Evolutionary conservation across 805 yeast genomes (phyloP), one percentile per base, ranked within the genome.

Genomic region (Myxozyma nipponensis): DNA sequence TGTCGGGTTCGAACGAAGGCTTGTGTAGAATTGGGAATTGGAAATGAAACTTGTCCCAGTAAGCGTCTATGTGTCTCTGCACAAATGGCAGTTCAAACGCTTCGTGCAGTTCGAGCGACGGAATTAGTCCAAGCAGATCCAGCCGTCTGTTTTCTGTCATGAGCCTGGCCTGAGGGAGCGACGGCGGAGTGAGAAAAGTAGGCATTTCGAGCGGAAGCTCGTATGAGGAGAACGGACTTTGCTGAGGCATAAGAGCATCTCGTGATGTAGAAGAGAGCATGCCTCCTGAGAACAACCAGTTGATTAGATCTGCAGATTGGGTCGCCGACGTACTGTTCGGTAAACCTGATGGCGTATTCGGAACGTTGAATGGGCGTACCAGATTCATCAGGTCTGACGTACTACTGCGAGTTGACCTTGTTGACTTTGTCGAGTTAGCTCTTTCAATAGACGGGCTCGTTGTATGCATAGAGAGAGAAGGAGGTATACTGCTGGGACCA

Each of bases 11-110:
- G 53, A 82, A 83, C 3, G 85, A 75, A 2, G 84, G 82, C 44
- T 71, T 70, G 62, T 82, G 87, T 23, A 82, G 64, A 35, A 82
- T 70, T 1, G 84, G 76, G 52, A 77, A 78, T 56, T 81, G 77
- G 0, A 81, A 78, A 60, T 81, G 83, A 59, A 79, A 81, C 13
- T 74, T 71, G 34, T 68, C 66, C 87, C 87, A 82, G 62, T 79
- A 82, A 26, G 54, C 49, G 3, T 52, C 49, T 42, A 66, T 56
- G 48, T 60, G 65, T 10, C 41, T 24, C 59, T 67, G 54, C 61
- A 70, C 35, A 66, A 57, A 58, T 63, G 40, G 50, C 18, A 66
- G 51, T 13, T 50, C 47, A 66, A 64, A 69, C 64, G 15, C 77
- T 62, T 46, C 74, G 56, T 44, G 74, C 46, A 54, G 67, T 67